Percentiles rank a stretch among this genome's conserved stretches.
Conservation (phyloP, 192 early-diverging fungal species). For the Globomyces pollinis-pini region DNA sequence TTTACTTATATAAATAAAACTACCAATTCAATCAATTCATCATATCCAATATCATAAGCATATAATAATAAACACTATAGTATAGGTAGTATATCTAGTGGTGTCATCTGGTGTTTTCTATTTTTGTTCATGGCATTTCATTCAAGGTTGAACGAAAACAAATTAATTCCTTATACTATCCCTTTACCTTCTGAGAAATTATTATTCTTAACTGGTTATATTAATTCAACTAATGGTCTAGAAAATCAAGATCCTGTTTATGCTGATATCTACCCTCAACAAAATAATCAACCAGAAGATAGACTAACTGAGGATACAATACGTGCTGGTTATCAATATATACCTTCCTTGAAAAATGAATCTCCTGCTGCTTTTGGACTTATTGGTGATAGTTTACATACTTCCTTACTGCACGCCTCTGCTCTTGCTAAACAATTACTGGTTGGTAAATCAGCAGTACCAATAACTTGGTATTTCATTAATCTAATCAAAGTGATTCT, state of each 20-base stretch:
- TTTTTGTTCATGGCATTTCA: no score
- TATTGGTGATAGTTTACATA: neutral
- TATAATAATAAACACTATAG: no score
- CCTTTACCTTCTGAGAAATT: no score
- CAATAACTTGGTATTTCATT: neutral
- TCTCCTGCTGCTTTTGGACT: neutral
- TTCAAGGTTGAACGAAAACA: no score
- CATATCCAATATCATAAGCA: no score
- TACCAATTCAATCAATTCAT: no score
- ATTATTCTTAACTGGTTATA: no score
- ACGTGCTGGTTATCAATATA: neutral
- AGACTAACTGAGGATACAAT: neutral
- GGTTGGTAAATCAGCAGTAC: neutral
- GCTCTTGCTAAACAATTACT: neutral
- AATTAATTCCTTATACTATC: no score
- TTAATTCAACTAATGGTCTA: no score
- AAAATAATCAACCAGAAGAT: constrained; percentile 1
- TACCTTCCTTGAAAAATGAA: neutral
- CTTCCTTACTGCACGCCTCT: neutral
- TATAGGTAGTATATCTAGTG: no score
- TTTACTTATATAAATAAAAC: no score
- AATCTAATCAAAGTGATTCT: neutral
- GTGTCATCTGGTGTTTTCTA: no score
- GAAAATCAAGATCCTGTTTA: neutral
- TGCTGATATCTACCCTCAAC: constrained; percentile 7